Evolutionary conservation across 305 asterid genomes (phyloP).

Genomic region (Rubia peregrina): DNA sequence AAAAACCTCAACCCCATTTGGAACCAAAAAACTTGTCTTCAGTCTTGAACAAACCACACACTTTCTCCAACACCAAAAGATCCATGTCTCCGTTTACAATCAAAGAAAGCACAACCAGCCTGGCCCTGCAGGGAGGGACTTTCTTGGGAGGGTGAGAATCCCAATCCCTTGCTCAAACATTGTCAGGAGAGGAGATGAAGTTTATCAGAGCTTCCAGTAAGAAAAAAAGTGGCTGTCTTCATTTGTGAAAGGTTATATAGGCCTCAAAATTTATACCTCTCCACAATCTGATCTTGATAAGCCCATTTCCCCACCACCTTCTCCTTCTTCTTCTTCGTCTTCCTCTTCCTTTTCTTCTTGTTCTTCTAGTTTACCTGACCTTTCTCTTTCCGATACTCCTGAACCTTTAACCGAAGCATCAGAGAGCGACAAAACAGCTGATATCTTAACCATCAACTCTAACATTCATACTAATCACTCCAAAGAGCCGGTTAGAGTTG

Average conservation of each 20-base stretch:
- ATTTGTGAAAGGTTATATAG: constrained; percentile 51
- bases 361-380: constrained; percentile 18
- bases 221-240: constrained; percentile 47
- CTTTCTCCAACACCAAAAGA: constrained; percentile 24
- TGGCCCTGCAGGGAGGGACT: constrained; percentile 38
- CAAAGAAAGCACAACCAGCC: constrained; percentile 35
- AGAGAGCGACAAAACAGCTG: constrained; percentile 15
- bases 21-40: constrained; percentile 48
- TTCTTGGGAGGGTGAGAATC: constrained; percentile 63
- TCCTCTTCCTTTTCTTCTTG: neutral
- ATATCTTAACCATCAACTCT: constrained; percentile 15
- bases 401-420: constrained; percentile 12
- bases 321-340: neutral
- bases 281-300: constrained; percentile 26
- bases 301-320: constrained; percentile 15
- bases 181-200: constrained; percentile 57
- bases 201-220: constrained; percentile 50
- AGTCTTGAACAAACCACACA: constrained; percentile 31
- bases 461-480: neutral
- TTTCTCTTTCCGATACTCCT: constrained; percentile 15
- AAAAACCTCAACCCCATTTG: constrained; percentile 47
- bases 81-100: constrained; percentile 53
- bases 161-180: constrained; percentile 53
- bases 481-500: constrained; percentile 21
- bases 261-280: constrained; percentile 51